Evolutionary conservation across 495 filamentous ascomycete species (phyloP).

Genomic region (Viridothelium virens): DNA sequence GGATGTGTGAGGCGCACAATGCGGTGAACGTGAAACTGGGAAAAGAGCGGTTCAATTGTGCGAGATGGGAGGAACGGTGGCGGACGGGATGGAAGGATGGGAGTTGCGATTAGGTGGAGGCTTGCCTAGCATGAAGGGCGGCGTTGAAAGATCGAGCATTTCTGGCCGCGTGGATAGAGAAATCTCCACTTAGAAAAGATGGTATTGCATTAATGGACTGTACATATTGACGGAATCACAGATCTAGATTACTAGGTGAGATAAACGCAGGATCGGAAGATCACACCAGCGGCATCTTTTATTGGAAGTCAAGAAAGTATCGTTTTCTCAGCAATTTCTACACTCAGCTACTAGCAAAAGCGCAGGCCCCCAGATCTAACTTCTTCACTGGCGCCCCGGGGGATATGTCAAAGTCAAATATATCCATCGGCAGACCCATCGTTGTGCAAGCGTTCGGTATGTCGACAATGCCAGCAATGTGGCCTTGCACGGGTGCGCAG

Average conservation of each 20-base stretch:
- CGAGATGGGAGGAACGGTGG: slow-evolving; percentile 90
- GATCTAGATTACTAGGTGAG: background rate
- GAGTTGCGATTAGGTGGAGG: slow-evolving; percentile 31
- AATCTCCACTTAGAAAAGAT: background rate
- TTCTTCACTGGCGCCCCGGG: slow-evolving; percentile 55
- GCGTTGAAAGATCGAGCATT: background rate
- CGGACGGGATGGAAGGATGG: slow-evolving; percentile 90
- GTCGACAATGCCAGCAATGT: slow-evolving; percentile 90
- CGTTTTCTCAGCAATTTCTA: slow-evolving; percentile 13
- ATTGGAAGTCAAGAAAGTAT: too few species aligned
- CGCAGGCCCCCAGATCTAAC: slow-evolving; percentile 70
- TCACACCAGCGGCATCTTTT: too few species aligned
- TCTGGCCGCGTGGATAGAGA: background rate
- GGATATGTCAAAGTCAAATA: slow-evolving; percentile 90
- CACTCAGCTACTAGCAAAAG: slow-evolving; percentile 51
- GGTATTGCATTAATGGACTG: background rate
- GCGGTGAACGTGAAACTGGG: slow-evolving; percentile 91
- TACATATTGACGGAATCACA: background rate
- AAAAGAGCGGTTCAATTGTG: slow-evolving; percentile 86
- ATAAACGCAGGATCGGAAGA: too few species aligned
- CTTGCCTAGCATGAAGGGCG: background rate
- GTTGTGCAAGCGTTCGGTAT: slow-evolving; percentile 82
- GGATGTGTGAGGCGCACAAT: slow-evolving; percentile 98
- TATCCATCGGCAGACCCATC: slow-evolving; percentile 84
- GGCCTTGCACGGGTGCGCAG: slow-evolving; percentile 85